Conservation (phyloP, 108 stramenopile species). For the Cylindrotheca fusiformis region DNA sequence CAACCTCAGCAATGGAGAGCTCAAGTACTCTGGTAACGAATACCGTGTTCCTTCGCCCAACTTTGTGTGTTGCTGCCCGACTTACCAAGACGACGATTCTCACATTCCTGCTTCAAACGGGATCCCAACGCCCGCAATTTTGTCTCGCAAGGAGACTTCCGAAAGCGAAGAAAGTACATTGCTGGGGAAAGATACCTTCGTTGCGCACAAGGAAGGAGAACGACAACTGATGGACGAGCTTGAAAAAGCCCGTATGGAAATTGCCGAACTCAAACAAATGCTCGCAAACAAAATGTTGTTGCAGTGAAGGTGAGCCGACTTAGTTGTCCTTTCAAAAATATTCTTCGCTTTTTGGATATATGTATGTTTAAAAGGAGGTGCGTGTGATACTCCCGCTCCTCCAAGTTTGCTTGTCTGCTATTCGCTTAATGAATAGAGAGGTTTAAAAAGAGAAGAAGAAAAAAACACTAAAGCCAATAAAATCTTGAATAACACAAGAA, state of each 20-base stretch:
- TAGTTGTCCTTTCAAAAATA: too few species aligned
- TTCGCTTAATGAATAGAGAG: too few species aligned
- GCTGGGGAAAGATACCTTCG: not conserved
- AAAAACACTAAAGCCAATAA: too few species aligned
- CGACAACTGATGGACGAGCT: slow-evolving; percentile 28
- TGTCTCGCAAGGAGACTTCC: slow-evolving; percentile 1
- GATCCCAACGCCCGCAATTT: not conserved
- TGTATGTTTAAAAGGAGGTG: too few species aligned
- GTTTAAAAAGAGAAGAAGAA: too few species aligned
- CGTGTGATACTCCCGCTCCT: too few species aligned
- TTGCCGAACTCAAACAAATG: slow-evolving; percentile 28
- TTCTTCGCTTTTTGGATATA: too few species aligned
- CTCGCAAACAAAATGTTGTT: slow-evolving; percentile 16
- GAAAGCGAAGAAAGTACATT: slow-evolving; percentile 31
- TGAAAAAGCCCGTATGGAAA: slow-evolving; percentile 32
- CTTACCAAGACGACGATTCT: slow-evolving; percentile 38
- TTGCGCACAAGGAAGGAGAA: slow-evolving; percentile 7
- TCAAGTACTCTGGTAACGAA: slow-evolving; percentile 89
- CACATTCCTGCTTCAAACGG: not conserved
- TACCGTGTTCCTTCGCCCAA: slow-evolving; percentile 91
- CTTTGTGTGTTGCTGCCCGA: slow-evolving; percentile 86
- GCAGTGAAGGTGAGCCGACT: too few species aligned
- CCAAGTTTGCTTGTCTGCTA: too few species aligned
- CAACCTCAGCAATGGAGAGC: slow-evolving; percentile 79
- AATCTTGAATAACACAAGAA: too few species aligned